Conservation (phyloP, 352 stramenopile genomes). For the Phytopythium mirpurense region DNA sequence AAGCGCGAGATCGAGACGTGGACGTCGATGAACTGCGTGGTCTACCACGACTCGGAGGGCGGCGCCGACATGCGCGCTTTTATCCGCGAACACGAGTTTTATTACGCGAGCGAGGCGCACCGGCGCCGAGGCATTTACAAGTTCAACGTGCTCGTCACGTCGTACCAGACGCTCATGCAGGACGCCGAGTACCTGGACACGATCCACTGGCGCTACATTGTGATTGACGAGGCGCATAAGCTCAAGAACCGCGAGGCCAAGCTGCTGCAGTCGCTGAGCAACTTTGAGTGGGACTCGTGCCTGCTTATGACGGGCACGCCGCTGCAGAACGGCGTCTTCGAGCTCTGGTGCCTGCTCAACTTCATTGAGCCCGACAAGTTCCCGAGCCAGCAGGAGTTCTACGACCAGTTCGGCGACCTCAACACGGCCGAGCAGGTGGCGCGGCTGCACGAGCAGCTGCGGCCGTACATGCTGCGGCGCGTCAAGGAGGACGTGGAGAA, state of each 20-base stretch:
- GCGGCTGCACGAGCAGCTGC: slow-evolving; percentile 94
- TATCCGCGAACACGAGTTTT: slow-evolving; percentile 96
- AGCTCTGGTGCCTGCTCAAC: slow-evolving; percentile 99
- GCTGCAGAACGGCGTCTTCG: slow-evolving; percentile 99
- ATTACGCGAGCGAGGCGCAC: slow-evolving; percentile 87
- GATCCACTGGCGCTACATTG: slow-evolving; percentile 96
- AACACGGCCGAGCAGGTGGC: slow-evolving; percentile 95
- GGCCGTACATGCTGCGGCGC: slow-evolving; percentile 97
- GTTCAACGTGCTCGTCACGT: slow-evolving; percentile 98
- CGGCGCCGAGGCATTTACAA: slow-evolving; percentile 79
- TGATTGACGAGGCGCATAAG: slow-evolving; percentile 99
- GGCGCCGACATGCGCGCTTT: slow-evolving; percentile 88
- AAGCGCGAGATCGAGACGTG: slow-evolving; percentile 98
- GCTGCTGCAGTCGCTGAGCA: slow-evolving; percentile 88
- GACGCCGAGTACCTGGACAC: slow-evolving; percentile 90
- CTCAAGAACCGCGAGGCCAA: slow-evolving; percentile 97
- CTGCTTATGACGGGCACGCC: slow-evolving; percentile 97
- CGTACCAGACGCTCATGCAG: slow-evolving; percentile 95
- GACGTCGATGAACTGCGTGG: slow-evolving; percentile 98
- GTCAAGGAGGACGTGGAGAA: slow-evolving; percentile 99
- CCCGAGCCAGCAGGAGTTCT: slow-evolving; percentile 92
- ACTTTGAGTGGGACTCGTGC: slow-evolving; percentile 87
- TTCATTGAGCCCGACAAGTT: slow-evolving; percentile 98
- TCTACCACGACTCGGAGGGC: slow-evolving; percentile 97
- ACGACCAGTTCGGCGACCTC: slow-evolving; percentile 96